phyloP scores from a whole-genome alignment of 1,139 yeast genomes.

The Hyphopichia wangnamkhiaoensis region DNA sequence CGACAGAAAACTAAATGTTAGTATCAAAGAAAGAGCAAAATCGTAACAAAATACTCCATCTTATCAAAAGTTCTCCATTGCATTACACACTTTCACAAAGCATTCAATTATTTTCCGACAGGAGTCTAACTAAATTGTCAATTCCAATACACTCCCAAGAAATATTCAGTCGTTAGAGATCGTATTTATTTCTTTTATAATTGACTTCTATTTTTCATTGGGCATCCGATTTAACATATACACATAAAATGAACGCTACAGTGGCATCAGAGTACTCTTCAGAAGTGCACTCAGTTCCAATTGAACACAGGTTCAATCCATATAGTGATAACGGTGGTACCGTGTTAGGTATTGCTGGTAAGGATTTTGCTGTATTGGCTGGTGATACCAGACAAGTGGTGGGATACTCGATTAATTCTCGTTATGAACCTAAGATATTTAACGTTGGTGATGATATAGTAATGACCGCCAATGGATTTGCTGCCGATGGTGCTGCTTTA shows the following conservation, averaged over 20 bases:
- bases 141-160: no score
- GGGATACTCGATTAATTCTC: slow-evolving; percentile 90
- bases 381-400: slow-evolving; percentile 97
- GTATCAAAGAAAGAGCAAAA: no score
- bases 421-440: slow-evolving; percentile 89
- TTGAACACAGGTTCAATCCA: slow-evolving; percentile 94
- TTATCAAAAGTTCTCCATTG: background rate
- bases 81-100: background rate
- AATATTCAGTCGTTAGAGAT: no score
- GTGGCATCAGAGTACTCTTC: slow-evolving; percentile 63
- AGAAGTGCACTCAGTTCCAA: slow-evolving; percentile 59
- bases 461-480: slow-evolving; percentile 93
- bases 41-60: no score
- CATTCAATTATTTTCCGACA: background rate
- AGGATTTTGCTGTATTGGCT: slow-evolving; percentile 94
- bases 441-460: slow-evolving; percentile 86
- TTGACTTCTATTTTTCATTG: no score
- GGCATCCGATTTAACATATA: background rate
- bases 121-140: no score
- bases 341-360: slow-evolving; percentile 95
- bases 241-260: slow-evolving; percentile 36
- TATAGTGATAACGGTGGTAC: slow-evolving; percentile 98
- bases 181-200: no score
- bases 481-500: slow-evolving; percentile 91
- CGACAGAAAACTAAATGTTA: background rate